These are phyloP conservation scores for Leccinellum albellum DNA, from an alignment of 768 basidiomycete species.

Conservation along the genomic window DNA sequence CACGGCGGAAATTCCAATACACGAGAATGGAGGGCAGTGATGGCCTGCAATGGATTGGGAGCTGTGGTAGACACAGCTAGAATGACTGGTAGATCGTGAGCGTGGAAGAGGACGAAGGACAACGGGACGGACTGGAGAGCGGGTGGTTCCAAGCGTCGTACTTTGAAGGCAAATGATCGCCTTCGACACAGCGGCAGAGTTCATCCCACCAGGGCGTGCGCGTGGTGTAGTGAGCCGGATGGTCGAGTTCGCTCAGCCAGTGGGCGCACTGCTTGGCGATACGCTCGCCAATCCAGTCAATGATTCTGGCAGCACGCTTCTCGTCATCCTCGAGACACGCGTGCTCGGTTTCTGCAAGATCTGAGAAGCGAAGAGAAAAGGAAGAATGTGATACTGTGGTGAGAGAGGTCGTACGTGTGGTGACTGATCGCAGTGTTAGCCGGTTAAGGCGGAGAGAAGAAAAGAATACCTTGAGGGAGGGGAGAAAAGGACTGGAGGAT, in stretches of 20 bases:
- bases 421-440: slow-evolving; percentile 47
- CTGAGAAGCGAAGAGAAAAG: slow-evolving; percentile 77
- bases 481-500: slow-evolving; percentile 85
- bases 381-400: slow-evolving; percentile 66
- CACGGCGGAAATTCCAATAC: slow-evolving; percentile 68
- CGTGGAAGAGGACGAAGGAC: slow-evolving; percentile 7
- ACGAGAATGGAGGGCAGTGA: slow-evolving; percentile 70
- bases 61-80: slow-evolving; percentile 79
- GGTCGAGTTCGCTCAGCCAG: slow-evolving; percentile 71
- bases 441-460: background rate
- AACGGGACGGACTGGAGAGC: slow-evolving; percentile 56
- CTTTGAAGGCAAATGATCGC: slow-evolving; percentile 68
- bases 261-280: slow-evolving; percentile 56
- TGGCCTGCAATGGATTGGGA: slow-evolving; percentile 75
- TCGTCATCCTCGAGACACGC: slow-evolving; percentile 79
- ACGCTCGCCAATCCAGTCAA: slow-evolving; percentile 83
- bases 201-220: slow-evolving; percentile 89
- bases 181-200: slow-evolving; percentile 69
- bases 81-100: slow-evolving; percentile 52
- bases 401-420: slow-evolving; percentile 71
- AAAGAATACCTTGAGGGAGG: slow-evolving; percentile 63
- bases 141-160: slow-evolving; percentile 87
- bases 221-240: slow-evolving; percentile 36
- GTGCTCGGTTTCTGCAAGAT: slow-evolving; percentile 64
- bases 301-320: slow-evolving; percentile 68